Conservation (phyloP, 768 basidiomycete genomes). For the Phanerochaete sordida region DNA sequence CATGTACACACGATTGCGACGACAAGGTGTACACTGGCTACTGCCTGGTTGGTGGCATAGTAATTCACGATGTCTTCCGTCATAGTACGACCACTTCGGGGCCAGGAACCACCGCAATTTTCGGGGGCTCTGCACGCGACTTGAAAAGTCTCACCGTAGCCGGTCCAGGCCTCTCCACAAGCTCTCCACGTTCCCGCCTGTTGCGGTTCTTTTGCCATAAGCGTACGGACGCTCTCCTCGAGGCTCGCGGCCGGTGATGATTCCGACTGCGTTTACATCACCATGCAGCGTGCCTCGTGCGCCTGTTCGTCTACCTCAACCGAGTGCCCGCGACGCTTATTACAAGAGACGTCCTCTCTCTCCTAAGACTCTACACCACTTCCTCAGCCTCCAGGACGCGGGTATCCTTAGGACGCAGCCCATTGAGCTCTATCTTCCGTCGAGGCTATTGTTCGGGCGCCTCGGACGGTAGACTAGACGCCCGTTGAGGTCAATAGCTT, state of each 20-base stretch:
- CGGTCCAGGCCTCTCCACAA: not conserved
- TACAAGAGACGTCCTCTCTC: too few relatives aligned
- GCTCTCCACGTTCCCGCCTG: not conserved
- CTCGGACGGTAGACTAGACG: not conserved
- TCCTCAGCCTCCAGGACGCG: too few relatives aligned
- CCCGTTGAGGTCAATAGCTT: not conserved
- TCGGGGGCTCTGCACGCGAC: not conserved
- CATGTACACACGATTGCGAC: too few relatives aligned
- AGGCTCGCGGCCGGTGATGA: not conserved
- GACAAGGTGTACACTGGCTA: not conserved
- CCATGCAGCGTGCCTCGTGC: not conserved
- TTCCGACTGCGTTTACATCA: not conserved
- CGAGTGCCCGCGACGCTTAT: too few relatives aligned
- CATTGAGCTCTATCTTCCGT: not conserved
- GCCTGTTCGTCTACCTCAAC: too few relatives aligned
- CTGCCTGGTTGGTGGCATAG: not conserved
- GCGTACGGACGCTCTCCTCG: not conserved
- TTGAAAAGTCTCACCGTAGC: not conserved
- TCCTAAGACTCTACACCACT: not conserved
- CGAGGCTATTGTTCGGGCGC: not conserved
- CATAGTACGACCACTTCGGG: not conserved
- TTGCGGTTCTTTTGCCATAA: not conserved
- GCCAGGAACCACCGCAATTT: not conserved
- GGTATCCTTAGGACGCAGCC: too few relatives aligned
- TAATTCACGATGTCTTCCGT: not conserved